Percentiles rank a stretch among this genome's conserved stretches.
Conservation (phyloP, 2,329 filamentous ascomycete genomes). For the Aspergillus proliferans region DNA sequence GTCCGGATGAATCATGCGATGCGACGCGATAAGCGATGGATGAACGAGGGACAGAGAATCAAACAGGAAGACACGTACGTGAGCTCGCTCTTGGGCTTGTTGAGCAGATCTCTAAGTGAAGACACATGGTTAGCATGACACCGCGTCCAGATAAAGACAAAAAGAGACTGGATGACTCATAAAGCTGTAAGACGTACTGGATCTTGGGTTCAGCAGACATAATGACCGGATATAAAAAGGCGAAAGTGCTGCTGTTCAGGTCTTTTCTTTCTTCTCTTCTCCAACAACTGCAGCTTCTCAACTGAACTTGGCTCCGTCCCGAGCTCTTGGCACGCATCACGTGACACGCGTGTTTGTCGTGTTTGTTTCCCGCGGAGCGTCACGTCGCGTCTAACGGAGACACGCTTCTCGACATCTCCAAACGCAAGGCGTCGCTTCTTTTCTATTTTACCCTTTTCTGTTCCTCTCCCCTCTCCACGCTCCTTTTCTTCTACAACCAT, state of each 20-base stretch:
- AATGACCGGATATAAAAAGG: constrained; percentile 28
- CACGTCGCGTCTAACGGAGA: constrained; percentile 31
- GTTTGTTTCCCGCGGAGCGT: constrained; percentile 20
- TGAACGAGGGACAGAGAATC: background rate
- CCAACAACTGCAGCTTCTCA: constrained; percentile 3
- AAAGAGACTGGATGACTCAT: constrained; percentile 13
- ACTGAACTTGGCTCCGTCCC: constrained; percentile 7
- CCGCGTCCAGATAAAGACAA: constrained; percentile 13
- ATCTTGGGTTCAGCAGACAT: constrained; percentile 65
- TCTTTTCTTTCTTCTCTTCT: background rate
- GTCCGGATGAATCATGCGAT: constrained; percentile 1
- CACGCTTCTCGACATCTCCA: constrained; percentile 28
- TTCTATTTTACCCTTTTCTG: constrained; percentile 6
- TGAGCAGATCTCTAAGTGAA: constrained; percentile 68
- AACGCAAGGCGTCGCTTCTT: constrained; percentile 27
- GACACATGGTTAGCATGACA: constrained; percentile 20
- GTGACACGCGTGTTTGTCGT: constrained; percentile 22
- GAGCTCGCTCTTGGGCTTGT: constrained; percentile 82
- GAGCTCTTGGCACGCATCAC: constrained; percentile 6
- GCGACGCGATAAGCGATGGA: constrained; percentile 10
- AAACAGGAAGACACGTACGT: constrained; percentile 59
- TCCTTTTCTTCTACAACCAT: constrained; percentile 6
- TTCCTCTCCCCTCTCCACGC: constrained; percentile 4
- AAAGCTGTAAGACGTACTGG: constrained; percentile 49
- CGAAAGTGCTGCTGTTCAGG: constrained; percentile 4